Percentiles rank a stretch among this genome's conserved stretches.
Evolutionary conservation across 1,284 basidiomycete species (phyloP).

Genomic region (Apiotrichum sp.): DNA sequence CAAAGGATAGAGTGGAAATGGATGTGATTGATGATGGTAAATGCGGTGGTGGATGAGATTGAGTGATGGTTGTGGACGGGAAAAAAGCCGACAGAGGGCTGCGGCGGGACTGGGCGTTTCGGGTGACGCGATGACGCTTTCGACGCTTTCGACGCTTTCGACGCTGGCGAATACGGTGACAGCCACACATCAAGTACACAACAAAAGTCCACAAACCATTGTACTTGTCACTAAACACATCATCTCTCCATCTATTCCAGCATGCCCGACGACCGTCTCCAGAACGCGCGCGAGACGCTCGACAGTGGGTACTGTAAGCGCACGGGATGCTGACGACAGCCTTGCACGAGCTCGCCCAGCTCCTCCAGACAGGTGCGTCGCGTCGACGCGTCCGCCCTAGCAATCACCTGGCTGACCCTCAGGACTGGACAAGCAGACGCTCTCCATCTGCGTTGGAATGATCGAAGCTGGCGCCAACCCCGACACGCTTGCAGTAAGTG

Average conservation of each 20-base stretch:
- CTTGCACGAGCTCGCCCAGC: constrained; percentile 40
- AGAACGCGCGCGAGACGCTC: constrained; percentile 43
- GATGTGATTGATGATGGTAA: too few relatives aligned
- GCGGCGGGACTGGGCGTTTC: too few relatives aligned
- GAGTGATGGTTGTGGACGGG: too few relatives aligned
- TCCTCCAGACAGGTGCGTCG: constrained; percentile 38
- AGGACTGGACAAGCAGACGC: constrained; percentile 44
- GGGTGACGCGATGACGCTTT: too few relatives aligned
- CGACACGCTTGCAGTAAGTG: constrained; percentile 41
- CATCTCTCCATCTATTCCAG: not conserved
- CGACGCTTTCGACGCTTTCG: too few relatives aligned
- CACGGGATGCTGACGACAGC: constrained; percentile 17
- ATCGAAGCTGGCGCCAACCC: constrained; percentile 45
- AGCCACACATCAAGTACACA: not conserved
- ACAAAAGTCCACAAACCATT: not conserved
- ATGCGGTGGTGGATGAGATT: too few relatives aligned
- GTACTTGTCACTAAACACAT: not conserved
- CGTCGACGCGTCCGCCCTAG: too few relatives aligned
- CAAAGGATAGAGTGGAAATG: too few relatives aligned
- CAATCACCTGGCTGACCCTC: not conserved
- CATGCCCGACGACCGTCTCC: constrained; percentile 24
- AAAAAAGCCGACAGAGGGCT: too few relatives aligned
- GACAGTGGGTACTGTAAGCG: constrained; percentile 29
- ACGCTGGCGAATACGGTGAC: too few relatives aligned
- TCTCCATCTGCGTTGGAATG: constrained; percentile 44